Conservation (phyloP, 192 early-diverging fungal genomes). For the Funneliformis mosseae region DNA sequence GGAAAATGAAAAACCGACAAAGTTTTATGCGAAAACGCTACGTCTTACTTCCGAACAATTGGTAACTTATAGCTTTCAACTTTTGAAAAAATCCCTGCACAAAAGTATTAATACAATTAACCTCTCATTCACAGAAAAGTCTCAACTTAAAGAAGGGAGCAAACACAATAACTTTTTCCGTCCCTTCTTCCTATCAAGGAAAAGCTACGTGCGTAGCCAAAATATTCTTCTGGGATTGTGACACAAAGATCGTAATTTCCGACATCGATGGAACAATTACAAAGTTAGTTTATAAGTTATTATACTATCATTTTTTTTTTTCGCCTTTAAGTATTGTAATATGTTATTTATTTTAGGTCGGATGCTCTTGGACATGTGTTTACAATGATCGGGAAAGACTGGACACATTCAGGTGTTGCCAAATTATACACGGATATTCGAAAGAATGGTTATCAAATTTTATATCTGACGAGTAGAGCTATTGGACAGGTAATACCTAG, state of each 20-base stretch:
- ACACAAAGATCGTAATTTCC: conserved; percentile 90
- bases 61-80: conserved; percentile 28
- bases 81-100: background rate
- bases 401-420: conserved; percentile 97
- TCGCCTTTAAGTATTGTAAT: background rate
- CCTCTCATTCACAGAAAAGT: conserved; percentile 44
- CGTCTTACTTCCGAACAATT: conserved; percentile 93
- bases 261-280: conserved; percentile 99
- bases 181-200: conserved; percentile 75
- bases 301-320: background rate
- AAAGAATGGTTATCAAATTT: conserved; percentile 92
- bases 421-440: conserved; percentile 93
- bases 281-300: conserved; percentile 50
- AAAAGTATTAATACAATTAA: background rate
- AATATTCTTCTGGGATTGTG: conserved; percentile 85
- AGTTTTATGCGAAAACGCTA: conserved; percentile 84
- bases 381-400: conserved; percentile 96
- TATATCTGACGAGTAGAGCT: conserved; percentile 93
- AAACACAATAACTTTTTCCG: conserved; percentile 90
- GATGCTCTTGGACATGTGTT: conserved; percentile 96
- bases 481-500: conserved; percentile 78
- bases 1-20: background rate
- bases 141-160: conserved; percentile 82
- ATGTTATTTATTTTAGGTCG: conserved; percentile 44
- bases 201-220: conserved; percentile 80